phyloP scores from a whole-genome alignment of 768 basidiomycete species.

The Sporobolomyces phaffii region DNA sequence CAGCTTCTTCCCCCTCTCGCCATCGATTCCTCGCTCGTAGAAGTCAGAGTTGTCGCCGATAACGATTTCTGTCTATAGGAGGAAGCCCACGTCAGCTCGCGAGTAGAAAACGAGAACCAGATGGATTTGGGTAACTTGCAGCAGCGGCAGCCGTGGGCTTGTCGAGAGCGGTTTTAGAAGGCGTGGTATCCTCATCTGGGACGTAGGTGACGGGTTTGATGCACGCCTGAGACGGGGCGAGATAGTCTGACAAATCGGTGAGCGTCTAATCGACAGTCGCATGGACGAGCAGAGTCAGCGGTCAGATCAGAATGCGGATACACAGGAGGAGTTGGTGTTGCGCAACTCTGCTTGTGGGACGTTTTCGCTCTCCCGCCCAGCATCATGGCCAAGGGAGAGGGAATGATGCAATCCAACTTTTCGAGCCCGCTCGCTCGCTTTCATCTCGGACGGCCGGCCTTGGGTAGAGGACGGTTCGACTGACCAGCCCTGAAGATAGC shows the following conservation, averaged over 20 bases:
- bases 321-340: too few species aligned
- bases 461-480: neutral
- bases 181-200: conserved; percentile 49
- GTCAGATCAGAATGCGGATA: too few species aligned
- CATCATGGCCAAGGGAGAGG: neutral
- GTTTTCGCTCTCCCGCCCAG: neutral
- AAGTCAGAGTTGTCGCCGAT: conserved; percentile 69
- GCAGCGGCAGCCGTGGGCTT: conserved; percentile 20
- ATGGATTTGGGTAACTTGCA: conserved; percentile 13
- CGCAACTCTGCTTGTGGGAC: too few species aligned
- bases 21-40: conserved; percentile 70
- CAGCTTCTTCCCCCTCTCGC: conserved; percentile 54
- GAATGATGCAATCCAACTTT: neutral
- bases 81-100: conserved; percentile 39
- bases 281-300: neutral
- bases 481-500: conserved; percentile 18
- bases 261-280: conserved; percentile 1
- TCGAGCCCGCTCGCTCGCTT: neutral
- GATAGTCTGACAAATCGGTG: conserved; percentile 59
- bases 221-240: conserved; percentile 91
- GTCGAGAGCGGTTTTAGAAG: conserved; percentile 49
- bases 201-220: conserved; percentile 81
- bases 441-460: too few species aligned
- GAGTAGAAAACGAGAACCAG: neutral
- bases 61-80: conserved; percentile 76